Evolutionary conservation across 306 rosid species (phyloP).

Genomic region (Ziziphus jujuba): DNA sequence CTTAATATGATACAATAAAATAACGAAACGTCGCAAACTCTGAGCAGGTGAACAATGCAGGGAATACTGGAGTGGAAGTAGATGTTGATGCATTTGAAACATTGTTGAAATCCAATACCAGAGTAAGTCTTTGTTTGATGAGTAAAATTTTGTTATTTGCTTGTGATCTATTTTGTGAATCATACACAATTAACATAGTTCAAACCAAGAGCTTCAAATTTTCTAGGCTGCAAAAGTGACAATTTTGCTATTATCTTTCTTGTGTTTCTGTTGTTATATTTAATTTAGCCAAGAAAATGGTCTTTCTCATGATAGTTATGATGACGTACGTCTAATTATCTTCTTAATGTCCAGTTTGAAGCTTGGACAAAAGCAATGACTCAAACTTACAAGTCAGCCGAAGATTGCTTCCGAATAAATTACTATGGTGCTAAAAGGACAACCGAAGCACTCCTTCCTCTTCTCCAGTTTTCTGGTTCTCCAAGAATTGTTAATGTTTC

Average conservation of each 20-base stretch:
- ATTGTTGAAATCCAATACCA: neutral
- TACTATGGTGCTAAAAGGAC: conserved; percentile 51
- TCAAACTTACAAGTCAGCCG: conserved; percentile 34
- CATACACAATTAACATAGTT: too few relatives aligned
- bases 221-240: too few relatives aligned
- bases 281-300: too few relatives aligned
- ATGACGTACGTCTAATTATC: too few relatives aligned
- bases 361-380: conserved; percentile 30
- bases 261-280: too few relatives aligned
- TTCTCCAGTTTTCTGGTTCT: conserved; percentile 53
- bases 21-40: neutral
- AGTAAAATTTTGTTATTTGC: neutral
- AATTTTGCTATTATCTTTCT: too few relatives aligned
- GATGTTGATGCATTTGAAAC: neutral
- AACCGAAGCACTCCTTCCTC: conserved; percentile 42
- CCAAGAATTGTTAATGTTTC: conserved; percentile 62
- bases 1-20: neutral
- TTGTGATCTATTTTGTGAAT: too few relatives aligned
- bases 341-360: neutral
- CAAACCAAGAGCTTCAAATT: too few relatives aligned
- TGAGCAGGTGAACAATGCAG: conserved; percentile 18
- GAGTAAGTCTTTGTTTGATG: too few relatives aligned
- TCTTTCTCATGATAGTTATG: too few relatives aligned
- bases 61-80: neutral
- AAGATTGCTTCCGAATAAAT: conserved; percentile 48